Percentiles rank a stretch among this genome's conserved stretches.
Conservation (phyloP, 2,329 filamentous ascomycete species). For the Aureobasidium sp. region DNA sequence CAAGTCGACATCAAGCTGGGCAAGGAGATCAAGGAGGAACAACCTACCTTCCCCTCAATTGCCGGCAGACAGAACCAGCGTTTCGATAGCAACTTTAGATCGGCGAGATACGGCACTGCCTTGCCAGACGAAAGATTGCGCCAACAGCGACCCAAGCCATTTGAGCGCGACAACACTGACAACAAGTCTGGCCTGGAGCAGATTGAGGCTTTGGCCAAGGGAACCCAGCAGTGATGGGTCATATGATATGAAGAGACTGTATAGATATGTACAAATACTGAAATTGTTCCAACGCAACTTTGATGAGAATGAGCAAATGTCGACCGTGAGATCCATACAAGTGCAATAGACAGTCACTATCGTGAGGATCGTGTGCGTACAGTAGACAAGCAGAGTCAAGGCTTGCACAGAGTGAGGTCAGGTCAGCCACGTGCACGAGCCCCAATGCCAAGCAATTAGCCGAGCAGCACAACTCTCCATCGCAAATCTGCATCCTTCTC, state of each 20-base stretch:
- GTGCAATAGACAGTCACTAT: background rate
- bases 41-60: background rate
- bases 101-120: conserved; percentile 23
- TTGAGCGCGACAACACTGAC: conserved; percentile 22
- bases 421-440: background rate
- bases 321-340: background rate
- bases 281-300: background rate
- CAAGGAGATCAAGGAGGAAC: conserved; percentile 3
- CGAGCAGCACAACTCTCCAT: background rate
- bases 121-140: conserved; percentile 22
- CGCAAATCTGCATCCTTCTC: background rate
- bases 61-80: background rate
- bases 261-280: conserved; percentile 15
- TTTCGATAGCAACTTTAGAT: background rate
- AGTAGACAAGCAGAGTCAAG: background rate
- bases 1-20: conserved; percentile 28
- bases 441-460: background rate
- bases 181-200: conserved; percentile 3
- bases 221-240: background rate
- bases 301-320: background rate
- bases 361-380: no score
- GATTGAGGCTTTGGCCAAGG: conserved; percentile 10
- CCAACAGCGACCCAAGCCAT: conserved; percentile 18
- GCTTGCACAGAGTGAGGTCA: background rate
- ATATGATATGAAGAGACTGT: background rate